Percentiles rank a stretch among this genome's conserved stretches.
Evolutionary conservation across 768 basidiomycete genomes (phyloP).

Genomic region (Pleurotus tuber-regium): DNA sequence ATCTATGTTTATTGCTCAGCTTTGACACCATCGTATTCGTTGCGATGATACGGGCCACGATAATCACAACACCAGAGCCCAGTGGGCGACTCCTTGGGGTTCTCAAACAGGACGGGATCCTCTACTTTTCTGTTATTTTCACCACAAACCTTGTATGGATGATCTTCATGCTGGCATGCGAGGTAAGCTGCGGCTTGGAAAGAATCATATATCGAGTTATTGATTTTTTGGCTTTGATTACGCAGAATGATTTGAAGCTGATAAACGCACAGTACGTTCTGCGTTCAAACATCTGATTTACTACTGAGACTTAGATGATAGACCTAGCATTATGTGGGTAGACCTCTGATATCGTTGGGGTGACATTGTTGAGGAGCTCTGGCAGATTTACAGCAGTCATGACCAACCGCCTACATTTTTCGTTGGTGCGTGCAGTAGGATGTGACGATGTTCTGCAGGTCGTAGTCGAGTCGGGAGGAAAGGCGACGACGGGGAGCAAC

Average conservation of each 20-base stretch:
- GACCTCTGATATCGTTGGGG: not conserved
- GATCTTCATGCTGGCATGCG: not conserved
- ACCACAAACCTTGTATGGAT: conserved; percentile 18
- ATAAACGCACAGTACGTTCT: conserved; percentile 1
- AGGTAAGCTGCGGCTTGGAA: not conserved
- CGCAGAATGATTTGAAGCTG: not conserved
- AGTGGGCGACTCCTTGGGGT: not conserved
- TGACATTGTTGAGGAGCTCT: not conserved
- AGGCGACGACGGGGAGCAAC: no score
- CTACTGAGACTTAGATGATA: not conserved
- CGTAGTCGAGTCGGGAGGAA: no score
- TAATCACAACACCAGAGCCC: not conserved
- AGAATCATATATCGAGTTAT: not conserved
- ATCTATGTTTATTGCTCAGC: not conserved
- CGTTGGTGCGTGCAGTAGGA: conserved; percentile 26
- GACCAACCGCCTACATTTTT: conserved; percentile 1
- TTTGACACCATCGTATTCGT: not conserved
- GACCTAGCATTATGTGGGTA: not conserved
- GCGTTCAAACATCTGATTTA: not conserved
- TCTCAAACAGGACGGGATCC: conserved; percentile 18
- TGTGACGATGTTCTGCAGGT: no score
- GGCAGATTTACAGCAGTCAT: conserved; percentile 1
- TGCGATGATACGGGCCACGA: not conserved
- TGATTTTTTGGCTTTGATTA: not conserved
- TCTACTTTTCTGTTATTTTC: conserved; percentile 26